Evolutionary conservation across 2,329 filamentous ascomycete species (phyloP), one percentile per base, ranked within the genome.

Genomic region (Pseudogymnoascus sp.): DNA sequence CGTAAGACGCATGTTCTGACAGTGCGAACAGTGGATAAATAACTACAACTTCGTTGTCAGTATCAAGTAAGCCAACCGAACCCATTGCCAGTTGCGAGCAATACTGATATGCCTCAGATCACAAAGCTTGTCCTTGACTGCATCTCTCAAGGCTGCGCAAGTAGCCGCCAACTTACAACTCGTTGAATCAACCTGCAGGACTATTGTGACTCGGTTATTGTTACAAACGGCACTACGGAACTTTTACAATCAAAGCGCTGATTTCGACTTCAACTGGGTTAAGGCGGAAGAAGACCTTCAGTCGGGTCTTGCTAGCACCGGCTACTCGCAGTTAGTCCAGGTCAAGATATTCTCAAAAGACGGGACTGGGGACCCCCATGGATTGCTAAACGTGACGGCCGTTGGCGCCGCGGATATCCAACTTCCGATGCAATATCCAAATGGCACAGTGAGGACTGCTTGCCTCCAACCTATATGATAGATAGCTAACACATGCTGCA

Each of bases 111-210:
- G 33, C 29, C 5, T 35, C 59, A 79, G 81, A 58, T 76, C 83
- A 10, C 80, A 83, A 60, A 83, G 87, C 60, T 83, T 97, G 58
- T 79, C 86, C 27, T 80, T 96, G 65, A 91, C 91, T 1, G 92
- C 92, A 5, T 92, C 89, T 2, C 85, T 96, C 71, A 96, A 96
- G 74, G 88, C 92, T 17, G 86, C 89, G 31, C 88, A 93, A 71
- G 82, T 97, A 65, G 80, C 88, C 5, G 88, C 90, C 60, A 89
- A 91, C 71, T 82, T 97, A 62, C 81, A 90, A 60, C 81, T 96
- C 60, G 84, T 96, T 67, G 84, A 92, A 75, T 89, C 89, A 33
- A 88, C 86, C 63, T 89, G 87, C 70, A 80, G 81, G 62, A 87
- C 88, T 61, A 87, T 94, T 48, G 80, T 87, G 5, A 92, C 90